These are phyloP conservation scores for Epichloe aotearoae DNA, from an alignment of 2,329 filamentous ascomycete species.

Conservation along the genomic window DNA sequence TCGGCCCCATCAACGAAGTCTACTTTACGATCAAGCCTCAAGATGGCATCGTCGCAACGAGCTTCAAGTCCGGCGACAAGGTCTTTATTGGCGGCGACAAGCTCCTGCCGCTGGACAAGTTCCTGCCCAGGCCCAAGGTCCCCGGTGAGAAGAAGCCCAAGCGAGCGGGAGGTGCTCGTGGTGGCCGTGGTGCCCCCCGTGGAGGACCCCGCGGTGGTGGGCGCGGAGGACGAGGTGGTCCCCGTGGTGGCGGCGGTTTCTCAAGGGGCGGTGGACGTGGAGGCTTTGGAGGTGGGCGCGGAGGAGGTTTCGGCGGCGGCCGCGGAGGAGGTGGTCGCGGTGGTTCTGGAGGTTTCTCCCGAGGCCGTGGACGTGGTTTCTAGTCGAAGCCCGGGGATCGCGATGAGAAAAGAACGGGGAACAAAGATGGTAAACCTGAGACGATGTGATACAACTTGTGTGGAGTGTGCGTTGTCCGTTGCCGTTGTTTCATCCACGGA, in stretches of 20 bases:
- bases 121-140: conserved; percentile 86
- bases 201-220: conserved; percentile 9
- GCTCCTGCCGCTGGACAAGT: conserved; percentile 86
- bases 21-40: conserved; percentile 97
- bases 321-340: conserved; percentile 3
- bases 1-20: conserved; percentile 94
- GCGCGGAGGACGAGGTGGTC: conserved; percentile 8
- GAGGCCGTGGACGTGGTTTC: conserved; percentile 22
- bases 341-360: conserved; percentile 28
- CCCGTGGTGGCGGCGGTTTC: conserved; percentile 19
- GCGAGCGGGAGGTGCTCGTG: conserved; percentile 42
- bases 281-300: conserved; percentile 12
- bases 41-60: conserved; percentile 87
- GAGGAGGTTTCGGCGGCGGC: conserved; percentile 11
- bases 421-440: background rate
- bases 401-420: conserved; percentile 8
- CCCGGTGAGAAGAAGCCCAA: conserved; percentile 48
- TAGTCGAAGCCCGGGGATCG: conserved; percentile 11
- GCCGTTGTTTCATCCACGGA: background rate
- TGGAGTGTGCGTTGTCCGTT: background rate
- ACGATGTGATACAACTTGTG: background rate
- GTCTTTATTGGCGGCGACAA: conserved; percentile 95
- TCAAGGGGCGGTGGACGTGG: conserved; percentile 19
- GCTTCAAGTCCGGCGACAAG: conserved; percentile 93
- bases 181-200: conserved; percentile 13